phyloP scores from a whole-genome alignment of 768 basidiomycete genomes.

The Chiua virens region DNA sequence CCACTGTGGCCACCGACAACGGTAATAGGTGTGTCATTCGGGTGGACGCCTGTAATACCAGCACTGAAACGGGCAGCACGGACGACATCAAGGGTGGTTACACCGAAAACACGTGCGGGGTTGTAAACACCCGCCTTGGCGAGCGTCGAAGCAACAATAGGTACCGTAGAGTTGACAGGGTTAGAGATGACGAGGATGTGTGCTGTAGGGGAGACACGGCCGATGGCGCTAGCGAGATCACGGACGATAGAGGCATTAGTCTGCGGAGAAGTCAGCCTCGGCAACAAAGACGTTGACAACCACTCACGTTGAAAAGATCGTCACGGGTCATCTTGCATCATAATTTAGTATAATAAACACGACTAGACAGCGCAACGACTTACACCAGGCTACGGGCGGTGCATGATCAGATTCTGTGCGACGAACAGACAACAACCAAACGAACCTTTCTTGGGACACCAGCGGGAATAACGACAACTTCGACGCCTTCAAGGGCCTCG shows the following conservation, averaged over 20 bases:
- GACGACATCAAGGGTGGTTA: constrained; percentile 98
- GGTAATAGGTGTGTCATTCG: constrained; percentile 68
- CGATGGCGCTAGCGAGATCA: constrained; percentile 88
- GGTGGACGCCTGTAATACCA: constrained; percentile 62
- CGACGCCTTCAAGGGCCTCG: constrained; percentile 81
- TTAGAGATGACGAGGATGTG: constrained; percentile 97
- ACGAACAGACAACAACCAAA: not conserved
- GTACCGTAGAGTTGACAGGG: constrained; percentile 98
- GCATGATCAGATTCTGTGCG: constrained; percentile 22
- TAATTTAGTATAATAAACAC: constrained; percentile 24
- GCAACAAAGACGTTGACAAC: not conserved
- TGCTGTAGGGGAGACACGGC: constrained; percentile 85
- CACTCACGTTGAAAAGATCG: constrained; percentile 88
- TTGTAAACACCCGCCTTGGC: constrained; percentile 92
- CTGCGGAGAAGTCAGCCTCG: constrained; percentile 38
- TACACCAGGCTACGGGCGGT: constrained; percentile 69
- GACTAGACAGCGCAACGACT: constrained; percentile 36
- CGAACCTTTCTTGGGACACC: constrained; percentile 97
- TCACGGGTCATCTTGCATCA: constrained; percentile 85
- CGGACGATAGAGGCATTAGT: constrained; percentile 98
- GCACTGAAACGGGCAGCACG: constrained; percentile 91
- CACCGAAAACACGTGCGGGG: constrained; percentile 87
- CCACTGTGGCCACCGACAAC: constrained; percentile 97
- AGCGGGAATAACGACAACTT: constrained; percentile 97
- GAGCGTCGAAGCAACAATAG: constrained; percentile 91